phyloP scores from a whole-genome alignment of 352 stramenopile genomes.

The Aphanomyces stellatus region DNA sequence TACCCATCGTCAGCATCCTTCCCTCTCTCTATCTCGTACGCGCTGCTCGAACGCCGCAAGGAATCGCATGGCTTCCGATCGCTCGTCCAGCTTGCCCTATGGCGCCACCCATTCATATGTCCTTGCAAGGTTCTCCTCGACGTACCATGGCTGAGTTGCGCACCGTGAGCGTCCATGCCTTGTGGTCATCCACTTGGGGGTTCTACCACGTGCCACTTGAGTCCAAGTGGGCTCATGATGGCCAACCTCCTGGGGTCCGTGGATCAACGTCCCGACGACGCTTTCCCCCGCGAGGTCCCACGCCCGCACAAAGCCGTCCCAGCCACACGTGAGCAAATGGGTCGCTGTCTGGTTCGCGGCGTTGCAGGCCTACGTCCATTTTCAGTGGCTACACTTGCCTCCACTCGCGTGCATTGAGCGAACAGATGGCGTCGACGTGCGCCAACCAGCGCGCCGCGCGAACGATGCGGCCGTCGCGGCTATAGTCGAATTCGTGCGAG shows the following conservation, averaged over 20 bases:
- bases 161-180: not conserved
- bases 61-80: constrained; percentile 1
- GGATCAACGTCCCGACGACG: not conserved
- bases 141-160: too few relatives aligned
- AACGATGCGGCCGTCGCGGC: not conserved
- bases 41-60: not conserved
- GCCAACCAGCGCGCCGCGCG: not conserved
- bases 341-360: not conserved
- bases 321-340: constrained; percentile 1
- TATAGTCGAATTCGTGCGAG: constrained; percentile 15
- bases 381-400: too few relatives aligned
- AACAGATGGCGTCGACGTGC: constrained; percentile 7
- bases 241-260: not conserved
- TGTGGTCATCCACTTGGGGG: not conserved
- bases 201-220: not conserved
- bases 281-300: not conserved
- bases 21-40: not conserved
- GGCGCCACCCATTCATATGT: not conserved
- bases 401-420: not conserved
- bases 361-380: constrained; percentile 13
- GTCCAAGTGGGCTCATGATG: not conserved
- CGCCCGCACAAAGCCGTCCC: constrained; percentile 3
- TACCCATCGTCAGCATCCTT: too few relatives aligned
- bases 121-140: too few relatives aligned
- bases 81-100: not conserved